Evolutionary conservation across 2,329 filamentous ascomycete species (phyloP).

Genomic region (Penicillium olsonii): DNA sequence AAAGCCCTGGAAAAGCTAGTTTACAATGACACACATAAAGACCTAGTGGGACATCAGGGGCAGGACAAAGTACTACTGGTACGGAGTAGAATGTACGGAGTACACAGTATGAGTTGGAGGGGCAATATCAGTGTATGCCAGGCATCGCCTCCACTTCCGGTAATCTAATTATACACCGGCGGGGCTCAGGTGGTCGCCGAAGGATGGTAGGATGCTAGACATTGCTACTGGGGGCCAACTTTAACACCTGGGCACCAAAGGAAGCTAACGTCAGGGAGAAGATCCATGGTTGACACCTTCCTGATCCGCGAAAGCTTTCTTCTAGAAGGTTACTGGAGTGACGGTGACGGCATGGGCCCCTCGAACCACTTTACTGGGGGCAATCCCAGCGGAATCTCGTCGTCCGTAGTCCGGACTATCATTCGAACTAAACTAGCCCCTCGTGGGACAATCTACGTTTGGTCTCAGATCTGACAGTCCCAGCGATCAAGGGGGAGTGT

Average conservation of each 20-base stretch:
- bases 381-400: not conserved
- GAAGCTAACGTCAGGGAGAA: not conserved
- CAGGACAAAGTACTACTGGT: not conserved
- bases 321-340: slow-evolving; percentile 4
- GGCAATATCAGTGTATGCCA: not conserved
- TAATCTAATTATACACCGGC: slow-evolving; percentile 6
- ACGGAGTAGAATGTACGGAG: too few relatives aligned
- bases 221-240: not conserved
- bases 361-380: slow-evolving; percentile 2
- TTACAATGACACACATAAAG: slow-evolving; percentile 1
- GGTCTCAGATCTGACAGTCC: slow-evolving; percentile 9
- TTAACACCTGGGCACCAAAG: too few relatives aligned
- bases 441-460: slow-evolving; percentile 3
- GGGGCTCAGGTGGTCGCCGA: not conserved
- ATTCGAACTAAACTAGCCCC: not conserved
- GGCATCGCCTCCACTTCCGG: not conserved
- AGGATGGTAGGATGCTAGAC: not conserved
- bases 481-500: slow-evolving; percentile 11
- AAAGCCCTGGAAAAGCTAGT: not conserved
- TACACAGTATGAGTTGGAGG: not conserved
- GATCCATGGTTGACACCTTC: slow-evolving; percentile 7
- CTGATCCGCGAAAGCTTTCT: slow-evolving; percentile 1
- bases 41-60: not conserved
- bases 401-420: too few relatives aligned
- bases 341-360: not conserved